Base-by-base conservation (phyloP, 2,329 filamentous ascomycete species). In the Penicillium sp. region DNA sequence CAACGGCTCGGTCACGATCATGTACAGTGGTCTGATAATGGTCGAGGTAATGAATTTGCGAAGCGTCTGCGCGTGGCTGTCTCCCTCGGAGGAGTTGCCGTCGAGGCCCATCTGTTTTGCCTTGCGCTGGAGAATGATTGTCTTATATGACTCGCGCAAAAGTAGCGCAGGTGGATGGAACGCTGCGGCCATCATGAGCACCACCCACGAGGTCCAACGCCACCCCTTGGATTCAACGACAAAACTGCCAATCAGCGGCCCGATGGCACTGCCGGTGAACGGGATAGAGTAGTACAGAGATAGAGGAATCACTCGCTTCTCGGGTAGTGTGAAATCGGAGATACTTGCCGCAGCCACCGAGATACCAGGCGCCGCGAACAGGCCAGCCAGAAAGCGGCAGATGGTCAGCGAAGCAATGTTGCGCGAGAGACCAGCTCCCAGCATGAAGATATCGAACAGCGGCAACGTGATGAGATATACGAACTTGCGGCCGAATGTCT, bases 121-220 rank as follows among this genome's bases (percentile, higher is more conserved):
- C 3, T 9, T 19, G 4, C 28, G 26, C 21, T 47, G 36, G 10
- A 43, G 14, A 6, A 47, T 40, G 7, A 36, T 40, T 2, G 42
- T 81, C 30, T 83, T 81, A 57, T 87, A 87, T 0, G 83, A 84
- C 68, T 87, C 84, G 57, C 78, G 68, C 41, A 31, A 44, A 39
- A 37, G 86, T 70, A 67, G 83, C 79, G 53, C 85, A 47, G 4
- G 84, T 41, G 44, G 37, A 57, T 84, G 78, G 33, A 84, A 67
- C 18, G 66, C 51, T 49, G 84, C 79, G 40, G 80, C 77, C 16
- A 73, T 43, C 44, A 78, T 80, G 20, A 83, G 80, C 73, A 86
- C 80, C 50, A 85, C 64, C 59, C 83, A 87, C 67, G 83, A 76
- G 4, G 82, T 86, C 83, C 83, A 87, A 47, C 84, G 78, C 84